Conservation (phyloP, 306 rosid species). For the Cucumis melo region DNA sequence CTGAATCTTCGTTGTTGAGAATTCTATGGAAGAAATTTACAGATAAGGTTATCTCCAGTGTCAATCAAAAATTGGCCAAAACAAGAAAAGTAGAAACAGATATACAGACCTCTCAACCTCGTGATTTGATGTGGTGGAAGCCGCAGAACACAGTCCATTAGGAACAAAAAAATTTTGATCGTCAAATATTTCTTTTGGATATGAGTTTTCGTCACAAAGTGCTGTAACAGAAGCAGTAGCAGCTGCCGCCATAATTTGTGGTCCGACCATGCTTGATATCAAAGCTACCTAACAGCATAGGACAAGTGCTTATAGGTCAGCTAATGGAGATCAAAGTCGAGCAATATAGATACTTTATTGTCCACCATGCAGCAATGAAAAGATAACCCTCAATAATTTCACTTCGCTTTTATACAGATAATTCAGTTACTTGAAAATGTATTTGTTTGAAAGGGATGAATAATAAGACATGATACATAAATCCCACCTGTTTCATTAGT, state of each 20-base stretch:
- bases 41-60: constrained; percentile 10
- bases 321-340: neutral
- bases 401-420: neutral
- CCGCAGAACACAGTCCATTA: constrained; percentile 13
- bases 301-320: neutral
- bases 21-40: constrained; percentile 18
- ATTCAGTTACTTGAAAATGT: neutral
- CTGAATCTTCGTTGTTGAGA: constrained; percentile 33
- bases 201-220: constrained; percentile 58
- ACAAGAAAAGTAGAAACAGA: neutral
- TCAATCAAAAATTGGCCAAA: neutral
- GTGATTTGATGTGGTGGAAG: constrained; percentile 12
- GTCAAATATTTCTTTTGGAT: constrained; percentile 61
- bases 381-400: neutral
- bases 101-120: constrained; percentile 42
- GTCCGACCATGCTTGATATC: constrained; percentile 63
- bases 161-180: constrained; percentile 32
- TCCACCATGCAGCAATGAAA: neutral
- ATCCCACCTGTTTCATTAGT: constrained; percentile 63
- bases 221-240: constrained; percentile 71
- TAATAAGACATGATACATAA: neutral
- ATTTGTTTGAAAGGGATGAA: neutral
- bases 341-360: neutral
- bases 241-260: constrained; percentile 68
- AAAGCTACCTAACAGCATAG: constrained; percentile 50